Evolutionary conservation across 2,329 filamentous ascomycete species (phyloP).

Genomic region (Diplodia sapinea): DNA sequence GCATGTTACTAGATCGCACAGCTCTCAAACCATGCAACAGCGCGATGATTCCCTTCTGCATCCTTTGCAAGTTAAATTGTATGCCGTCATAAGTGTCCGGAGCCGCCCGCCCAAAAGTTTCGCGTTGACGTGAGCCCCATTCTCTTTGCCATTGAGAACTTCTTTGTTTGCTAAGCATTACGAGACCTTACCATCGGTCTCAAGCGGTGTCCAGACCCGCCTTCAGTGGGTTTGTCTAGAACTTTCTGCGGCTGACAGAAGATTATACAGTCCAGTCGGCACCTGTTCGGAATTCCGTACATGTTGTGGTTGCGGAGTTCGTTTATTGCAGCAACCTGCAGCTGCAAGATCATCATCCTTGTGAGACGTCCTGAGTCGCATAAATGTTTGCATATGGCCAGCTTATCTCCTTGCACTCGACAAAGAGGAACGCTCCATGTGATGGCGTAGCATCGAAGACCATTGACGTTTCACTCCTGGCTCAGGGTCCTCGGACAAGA

Average conservation of each 20-base stretch:
- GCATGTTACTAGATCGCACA: neutral
- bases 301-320: constrained; percentile 7
- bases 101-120: neutral
- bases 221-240: neutral
- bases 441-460: neutral
- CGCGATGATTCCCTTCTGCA: no score
- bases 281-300: constrained; percentile 8
- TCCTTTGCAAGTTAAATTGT: neutral
- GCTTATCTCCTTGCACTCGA: neutral
- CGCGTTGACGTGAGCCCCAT: neutral
- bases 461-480: neutral
- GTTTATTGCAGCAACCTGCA: constrained; percentile 1
- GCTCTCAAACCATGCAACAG: neutral
- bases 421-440: neutral
- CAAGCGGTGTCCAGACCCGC: neutral
- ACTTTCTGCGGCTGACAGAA: neutral
- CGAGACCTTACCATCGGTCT: neutral
- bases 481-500: neutral
- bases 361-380: neutral
- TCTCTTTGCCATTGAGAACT: neutral
- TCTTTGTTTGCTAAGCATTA: neutral
- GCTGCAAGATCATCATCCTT: neutral
- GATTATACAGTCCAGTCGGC: neutral
- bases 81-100: neutral
- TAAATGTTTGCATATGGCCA: neutral